A percentile compares a stretch with the other conserved stretches of the same genome.
Conservation (phyloP, 2,329 filamentous ascomycete genomes). For the Aspergillus luchuensis region DNA sequence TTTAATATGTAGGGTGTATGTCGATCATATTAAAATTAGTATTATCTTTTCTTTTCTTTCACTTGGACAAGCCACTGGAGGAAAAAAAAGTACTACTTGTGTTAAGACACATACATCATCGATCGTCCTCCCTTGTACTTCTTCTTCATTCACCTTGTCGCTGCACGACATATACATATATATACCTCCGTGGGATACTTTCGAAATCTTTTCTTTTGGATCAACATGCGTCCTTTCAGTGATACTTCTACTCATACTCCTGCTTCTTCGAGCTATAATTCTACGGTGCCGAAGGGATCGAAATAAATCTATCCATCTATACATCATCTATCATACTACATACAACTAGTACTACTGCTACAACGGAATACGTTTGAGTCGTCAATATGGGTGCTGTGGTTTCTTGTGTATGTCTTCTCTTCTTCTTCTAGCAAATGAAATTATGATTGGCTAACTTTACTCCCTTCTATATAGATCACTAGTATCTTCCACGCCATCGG, state of each 20-base stretch:
- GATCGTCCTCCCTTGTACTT: not conserved
- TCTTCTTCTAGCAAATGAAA: not conserved
- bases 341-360: not conserved
- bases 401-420: slow-evolving; percentile 75
- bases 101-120: slow-evolving; percentile 9
- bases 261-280: slow-evolving; percentile 32
- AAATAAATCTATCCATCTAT: not conserved
- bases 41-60: not conserved
- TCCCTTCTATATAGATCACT: slow-evolving; percentile 51
- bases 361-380: slow-evolving; percentile 12
- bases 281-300: slow-evolving; percentile 7
- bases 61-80: too few species aligned
- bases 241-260: slow-evolving; percentile 31
- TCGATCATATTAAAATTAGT: not conserved
- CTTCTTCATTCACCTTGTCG: too few species aligned
- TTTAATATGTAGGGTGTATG: not conserved
- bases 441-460: slow-evolving; percentile 22
- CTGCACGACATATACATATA: slow-evolving; percentile 11
- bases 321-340: too few species aligned
- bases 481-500: slow-evolving; percentile 66
- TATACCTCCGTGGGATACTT: not conserved
- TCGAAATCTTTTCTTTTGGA: not conserved
- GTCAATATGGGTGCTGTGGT: slow-evolving; percentile 77
- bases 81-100: too few species aligned
- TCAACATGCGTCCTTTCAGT: slow-evolving; percentile 32